These are phyloP conservation scores for Xylaria castorea DNA, from an alignment of 495 filamentous ascomycete species.

Conservation along the genomic window DNA sequence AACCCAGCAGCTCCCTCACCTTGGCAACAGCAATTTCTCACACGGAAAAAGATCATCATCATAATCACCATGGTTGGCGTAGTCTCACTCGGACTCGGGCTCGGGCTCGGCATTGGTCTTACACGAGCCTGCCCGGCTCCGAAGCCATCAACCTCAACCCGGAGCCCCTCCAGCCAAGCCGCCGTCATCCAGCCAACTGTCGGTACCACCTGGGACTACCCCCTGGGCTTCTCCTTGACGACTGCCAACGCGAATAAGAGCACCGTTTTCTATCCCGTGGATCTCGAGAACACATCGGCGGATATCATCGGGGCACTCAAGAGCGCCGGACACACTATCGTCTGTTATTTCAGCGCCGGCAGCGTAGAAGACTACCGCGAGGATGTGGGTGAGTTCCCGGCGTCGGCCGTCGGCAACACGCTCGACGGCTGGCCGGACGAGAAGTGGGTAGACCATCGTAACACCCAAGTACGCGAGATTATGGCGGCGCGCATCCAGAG, in stretches of 20 bases:
- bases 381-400: constrained; percentile 60
- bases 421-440: constrained; percentile 71
- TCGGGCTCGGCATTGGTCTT: constrained; percentile 45
- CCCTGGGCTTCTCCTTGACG: constrained; percentile 53
- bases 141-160: constrained; percentile 12
- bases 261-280: constrained; percentile 63
- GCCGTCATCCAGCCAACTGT: constrained; percentile 57
- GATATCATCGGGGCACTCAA: constrained; percentile 58
- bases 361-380: constrained; percentile 52
- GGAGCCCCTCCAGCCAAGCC: neutral
- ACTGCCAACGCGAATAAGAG: constrained; percentile 39
- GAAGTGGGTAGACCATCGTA: constrained; percentile 68
- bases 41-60: constrained; percentile 17
- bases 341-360: constrained; percentile 79
- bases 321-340: constrained; percentile 58
- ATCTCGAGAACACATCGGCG: constrained; percentile 61
- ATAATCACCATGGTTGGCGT: constrained; percentile 20
- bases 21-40: constrained; percentile 1
- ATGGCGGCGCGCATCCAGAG: constrained; percentile 63
- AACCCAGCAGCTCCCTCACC: neutral
- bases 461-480: constrained; percentile 63
- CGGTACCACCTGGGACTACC: constrained; percentile 64
- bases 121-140: constrained; percentile 6
- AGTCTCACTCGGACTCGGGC: constrained; percentile 61
- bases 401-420: constrained; percentile 57